Conservation (phyloP, 2,329 filamentous ascomycete genomes). For the Talaromyces sp. region DNA sequence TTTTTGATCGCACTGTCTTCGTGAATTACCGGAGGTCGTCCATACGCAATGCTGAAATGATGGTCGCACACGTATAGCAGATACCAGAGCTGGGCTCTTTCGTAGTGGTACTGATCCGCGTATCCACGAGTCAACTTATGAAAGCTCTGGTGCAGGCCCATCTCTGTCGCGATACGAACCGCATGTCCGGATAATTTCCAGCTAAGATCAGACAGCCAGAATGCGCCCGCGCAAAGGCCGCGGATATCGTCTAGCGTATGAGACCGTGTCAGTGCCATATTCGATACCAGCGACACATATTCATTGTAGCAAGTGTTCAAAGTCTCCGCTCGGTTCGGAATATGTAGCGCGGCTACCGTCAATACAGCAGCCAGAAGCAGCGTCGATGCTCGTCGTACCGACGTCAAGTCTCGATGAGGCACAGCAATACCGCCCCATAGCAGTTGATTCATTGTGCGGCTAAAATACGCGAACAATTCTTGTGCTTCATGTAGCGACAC, state of each 20-base stretch:
- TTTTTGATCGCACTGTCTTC: slow-evolving; percentile 57
- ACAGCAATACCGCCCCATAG: slow-evolving; percentile 53
- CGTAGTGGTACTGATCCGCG: slow-evolving; percentile 50
- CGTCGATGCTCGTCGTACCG: slow-evolving; percentile 53
- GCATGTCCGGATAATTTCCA: slow-evolving; percentile 61
- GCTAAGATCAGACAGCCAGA: slow-evolving; percentile 61
- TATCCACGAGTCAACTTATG: slow-evolving; percentile 49
- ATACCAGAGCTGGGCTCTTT: slow-evolving; percentile 60
- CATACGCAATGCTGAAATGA: slow-evolving; percentile 61
- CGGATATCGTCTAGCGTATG: slow-evolving; percentile 57
- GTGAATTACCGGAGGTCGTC: slow-evolving; percentile 56
- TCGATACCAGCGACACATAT: slow-evolving; percentile 55
- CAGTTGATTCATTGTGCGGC: slow-evolving; percentile 49
- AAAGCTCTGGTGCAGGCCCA: slow-evolving; percentile 55
- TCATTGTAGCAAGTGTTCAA: slow-evolving; percentile 56
- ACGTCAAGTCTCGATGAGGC: slow-evolving; percentile 49
- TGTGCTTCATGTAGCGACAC: slow-evolving; percentile 50
- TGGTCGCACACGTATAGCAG: slow-evolving; percentile 63
- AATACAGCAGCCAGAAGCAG: slow-evolving; percentile 55
- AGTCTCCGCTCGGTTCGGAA: slow-evolving; percentile 51
- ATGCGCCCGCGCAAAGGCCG: slow-evolving; percentile 58
- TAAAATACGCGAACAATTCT: slow-evolving; percentile 51
- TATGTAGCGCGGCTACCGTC: slow-evolving; percentile 57
- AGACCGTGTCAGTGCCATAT: slow-evolving; percentile 56
- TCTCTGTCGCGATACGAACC: slow-evolving; percentile 56